Percentiles rank a stretch among this genome's conserved stretches.
Conservation (phyloP, 2,329 filamentous ascomycete genomes). For the Hymenoscyphus linearis region DNA sequence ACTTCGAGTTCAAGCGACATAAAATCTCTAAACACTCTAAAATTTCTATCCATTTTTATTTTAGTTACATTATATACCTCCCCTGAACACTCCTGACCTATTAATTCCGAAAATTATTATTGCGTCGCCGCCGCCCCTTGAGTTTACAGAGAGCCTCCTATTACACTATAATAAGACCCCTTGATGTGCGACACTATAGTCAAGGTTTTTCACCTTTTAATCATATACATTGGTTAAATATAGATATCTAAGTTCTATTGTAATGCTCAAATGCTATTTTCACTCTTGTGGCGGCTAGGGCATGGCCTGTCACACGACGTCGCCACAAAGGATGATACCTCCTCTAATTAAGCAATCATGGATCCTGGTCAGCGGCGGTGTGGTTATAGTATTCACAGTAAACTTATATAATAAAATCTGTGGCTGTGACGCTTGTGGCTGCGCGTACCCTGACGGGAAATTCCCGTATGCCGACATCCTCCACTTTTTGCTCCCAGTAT, state of each 20-base stretch:
- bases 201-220: conserved; percentile 4
- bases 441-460: not conserved
- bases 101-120: conserved; percentile 2
- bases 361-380: conserved; percentile 5
- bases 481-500: no score
- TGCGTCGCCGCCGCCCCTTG: not conserved
- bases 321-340: no score
- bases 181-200: not conserved
- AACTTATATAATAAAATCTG: not conserved
- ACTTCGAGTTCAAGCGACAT: not conserved
- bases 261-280: conserved; percentile 1
- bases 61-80: not conserved
- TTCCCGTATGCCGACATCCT: not conserved
- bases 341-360: not conserved
- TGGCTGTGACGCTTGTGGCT: not conserved
- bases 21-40: not conserved
- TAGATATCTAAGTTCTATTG: conserved; percentile 2
- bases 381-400: conserved; percentile 1
- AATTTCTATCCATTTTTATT: conserved; percentile 1
- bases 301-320: not conserved
- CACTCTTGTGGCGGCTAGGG: conserved; percentile 5
- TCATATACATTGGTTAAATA: not conserved
- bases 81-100: no score
- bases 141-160: conserved; percentile 1
- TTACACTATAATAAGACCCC: not conserved